Percentiles rank a stretch among this genome's conserved stretches.
Evolutionary conservation across 2,329 filamentous ascomycete species (phyloP).

Genomic region (Scopulariopsis brevicaulis): DNA sequence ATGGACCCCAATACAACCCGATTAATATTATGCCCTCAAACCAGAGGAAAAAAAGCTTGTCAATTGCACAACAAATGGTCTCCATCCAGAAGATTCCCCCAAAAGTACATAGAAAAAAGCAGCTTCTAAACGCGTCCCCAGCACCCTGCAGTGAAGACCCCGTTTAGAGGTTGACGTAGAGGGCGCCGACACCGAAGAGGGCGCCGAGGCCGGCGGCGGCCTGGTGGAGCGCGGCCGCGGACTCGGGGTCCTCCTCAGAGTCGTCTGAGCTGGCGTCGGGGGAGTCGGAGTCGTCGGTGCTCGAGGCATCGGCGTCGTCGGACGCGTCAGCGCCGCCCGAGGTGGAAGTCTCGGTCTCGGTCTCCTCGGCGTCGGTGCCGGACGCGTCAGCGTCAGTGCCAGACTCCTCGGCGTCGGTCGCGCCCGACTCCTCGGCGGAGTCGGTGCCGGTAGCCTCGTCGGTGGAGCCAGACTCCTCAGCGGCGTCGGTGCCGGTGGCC

Average conservation of each 20-base stretch:
- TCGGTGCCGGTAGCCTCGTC: no score
- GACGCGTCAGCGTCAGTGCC: not conserved
- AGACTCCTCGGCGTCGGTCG: not conserved
- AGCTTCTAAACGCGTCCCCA: not conserved
- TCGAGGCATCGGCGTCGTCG: not conserved
- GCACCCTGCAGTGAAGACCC: not conserved
- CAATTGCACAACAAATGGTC: not conserved
- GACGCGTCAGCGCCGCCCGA: not conserved
- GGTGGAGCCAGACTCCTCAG: no score
- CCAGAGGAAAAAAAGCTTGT: not conserved
- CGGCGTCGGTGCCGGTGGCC: not conserved
- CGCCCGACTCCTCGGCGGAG: not conserved
- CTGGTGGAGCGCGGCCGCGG: slow-evolving; percentile 18
- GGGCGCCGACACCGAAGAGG: slow-evolving; percentile 32
- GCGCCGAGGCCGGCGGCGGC: slow-evolving; percentile 32
- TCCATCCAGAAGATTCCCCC: no score
- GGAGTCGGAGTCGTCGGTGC: slow-evolving; percentile 4
- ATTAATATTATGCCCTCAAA: not conserved
- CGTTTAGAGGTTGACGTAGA: slow-evolving; percentile 31
- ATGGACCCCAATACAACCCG: not conserved
- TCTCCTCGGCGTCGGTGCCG: no score
- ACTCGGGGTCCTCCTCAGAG: not conserved
- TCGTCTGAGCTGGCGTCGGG: not conserved
- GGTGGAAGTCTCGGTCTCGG: not conserved
- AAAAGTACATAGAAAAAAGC: not conserved